A percentile compares a stretch with the other conserved stretches of the same genome.
Evolutionary conservation across 2,329 filamentous ascomycete species (phyloP).

Genomic region (Beauveria rudraprayagi): DNA sequence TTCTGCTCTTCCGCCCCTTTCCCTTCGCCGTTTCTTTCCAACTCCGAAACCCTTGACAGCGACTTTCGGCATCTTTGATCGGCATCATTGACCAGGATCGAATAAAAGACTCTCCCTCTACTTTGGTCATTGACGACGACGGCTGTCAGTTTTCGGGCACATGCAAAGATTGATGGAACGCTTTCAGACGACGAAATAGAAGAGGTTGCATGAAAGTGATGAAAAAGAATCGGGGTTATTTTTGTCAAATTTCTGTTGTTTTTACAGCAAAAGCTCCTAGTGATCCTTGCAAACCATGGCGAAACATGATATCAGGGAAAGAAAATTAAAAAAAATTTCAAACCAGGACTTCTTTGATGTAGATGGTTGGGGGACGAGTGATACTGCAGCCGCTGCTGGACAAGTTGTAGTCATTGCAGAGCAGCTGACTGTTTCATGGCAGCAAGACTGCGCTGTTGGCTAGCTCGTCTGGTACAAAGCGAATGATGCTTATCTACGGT

Average conservation of each 20-base stretch:
- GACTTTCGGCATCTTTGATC: neutral
- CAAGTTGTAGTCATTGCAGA: neutral
- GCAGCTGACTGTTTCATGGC: too few species aligned
- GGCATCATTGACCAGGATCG: neutral
- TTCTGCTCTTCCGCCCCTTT: slow-evolving; percentile 12
- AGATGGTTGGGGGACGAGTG: neutral
- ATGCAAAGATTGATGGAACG: neutral
- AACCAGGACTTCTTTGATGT: neutral
- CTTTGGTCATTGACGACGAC: neutral
- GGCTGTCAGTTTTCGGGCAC: neutral
- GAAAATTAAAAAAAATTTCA: slow-evolving; percentile 5
- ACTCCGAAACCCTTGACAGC: slow-evolving; percentile 15
- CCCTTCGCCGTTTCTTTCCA: slow-evolving; percentile 17
- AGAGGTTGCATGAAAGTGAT: neutral
- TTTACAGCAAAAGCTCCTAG: neutral
- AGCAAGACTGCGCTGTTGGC: too few species aligned
- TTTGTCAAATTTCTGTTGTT: neutral
- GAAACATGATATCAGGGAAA: neutral
- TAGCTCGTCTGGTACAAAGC: too few species aligned
- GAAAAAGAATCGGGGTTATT: neutral
- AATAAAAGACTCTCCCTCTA: neutral
- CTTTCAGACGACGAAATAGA: neutral
- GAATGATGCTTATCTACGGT: too few species aligned
- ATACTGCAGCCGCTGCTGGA: neutral
- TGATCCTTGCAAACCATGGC: slow-evolving; percentile 1